Evolutionary conservation across 169 alveolate genomes (phyloP).

Genomic region (Eimeria mitis): DNA sequence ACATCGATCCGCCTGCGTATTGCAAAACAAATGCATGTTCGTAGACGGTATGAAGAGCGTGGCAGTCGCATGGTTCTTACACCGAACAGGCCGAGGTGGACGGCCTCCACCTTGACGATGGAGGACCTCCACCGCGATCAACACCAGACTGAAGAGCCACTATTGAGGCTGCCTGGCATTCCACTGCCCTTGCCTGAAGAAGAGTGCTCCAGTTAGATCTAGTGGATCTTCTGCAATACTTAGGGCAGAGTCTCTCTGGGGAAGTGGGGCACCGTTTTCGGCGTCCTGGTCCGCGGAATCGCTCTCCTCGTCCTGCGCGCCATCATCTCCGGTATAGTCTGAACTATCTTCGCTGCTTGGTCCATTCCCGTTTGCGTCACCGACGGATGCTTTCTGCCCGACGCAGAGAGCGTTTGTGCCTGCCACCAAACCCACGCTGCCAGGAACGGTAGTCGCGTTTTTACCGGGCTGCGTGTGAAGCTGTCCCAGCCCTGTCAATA

Average conservation of each 20-base stretch:
- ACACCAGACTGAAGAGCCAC: background rate
- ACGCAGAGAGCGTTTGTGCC: background rate
- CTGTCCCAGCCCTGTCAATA: conserved; percentile 5
- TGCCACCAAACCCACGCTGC: background rate
- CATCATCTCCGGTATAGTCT: conserved; percentile 13
- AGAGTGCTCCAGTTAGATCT: conserved; percentile 10
- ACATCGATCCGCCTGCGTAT: conserved; percentile 43
- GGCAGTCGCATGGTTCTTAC: background rate
- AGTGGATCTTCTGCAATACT: conserved; percentile 18
- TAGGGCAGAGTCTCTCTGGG: background rate
- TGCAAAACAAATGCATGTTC: background rate
- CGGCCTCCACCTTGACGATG: background rate
- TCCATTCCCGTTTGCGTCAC: background rate
- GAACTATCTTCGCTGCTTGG: background rate
- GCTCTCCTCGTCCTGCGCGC: conserved; percentile 42
- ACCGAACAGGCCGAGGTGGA: background rate
- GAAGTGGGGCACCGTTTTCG: background rate
- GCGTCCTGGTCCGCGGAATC: background rate
- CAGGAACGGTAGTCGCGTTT: background rate
- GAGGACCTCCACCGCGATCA: background rate
- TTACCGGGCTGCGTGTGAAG: background rate
- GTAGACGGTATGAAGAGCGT: background rate
- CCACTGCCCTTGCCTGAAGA: conserved; percentile 35
- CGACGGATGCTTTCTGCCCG: background rate
- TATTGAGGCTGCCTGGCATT: background rate